Evolutionary conservation across 352 stramenopile species (phyloP).

Genomic region (Phytophthora agathidicida): DNA sequence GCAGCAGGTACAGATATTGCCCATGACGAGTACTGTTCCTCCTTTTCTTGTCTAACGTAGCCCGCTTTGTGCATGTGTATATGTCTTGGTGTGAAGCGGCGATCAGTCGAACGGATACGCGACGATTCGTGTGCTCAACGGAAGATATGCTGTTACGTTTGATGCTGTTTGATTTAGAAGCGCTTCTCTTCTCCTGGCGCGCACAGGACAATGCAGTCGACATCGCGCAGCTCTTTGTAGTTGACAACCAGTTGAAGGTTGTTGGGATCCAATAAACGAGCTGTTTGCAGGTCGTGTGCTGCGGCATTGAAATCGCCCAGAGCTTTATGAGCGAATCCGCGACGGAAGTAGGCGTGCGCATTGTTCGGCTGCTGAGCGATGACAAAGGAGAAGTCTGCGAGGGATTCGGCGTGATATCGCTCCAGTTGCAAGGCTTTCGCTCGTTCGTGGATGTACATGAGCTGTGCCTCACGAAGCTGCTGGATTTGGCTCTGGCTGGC

Average conservation of each 20-base stretch:
- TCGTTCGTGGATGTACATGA: constrained; percentile 73
- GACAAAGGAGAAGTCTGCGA: constrained; percentile 79
- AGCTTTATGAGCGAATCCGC: constrained; percentile 73
- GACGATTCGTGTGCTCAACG: too few species aligned
- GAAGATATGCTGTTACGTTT: too few species aligned
- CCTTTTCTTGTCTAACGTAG: neutral
- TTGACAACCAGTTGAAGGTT: constrained; percentile 81
- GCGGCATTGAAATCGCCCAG: constrained; percentile 62
- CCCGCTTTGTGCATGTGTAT: neutral
- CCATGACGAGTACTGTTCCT: constrained; percentile 17
- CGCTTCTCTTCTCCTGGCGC: constrained; percentile 64
- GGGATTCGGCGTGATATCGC: constrained; percentile 64
- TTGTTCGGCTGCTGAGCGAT: constrained; percentile 78
- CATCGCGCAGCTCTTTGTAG: constrained; percentile 77
- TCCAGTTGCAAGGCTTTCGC: constrained; percentile 84
- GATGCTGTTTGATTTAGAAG: constrained; percentile 23
- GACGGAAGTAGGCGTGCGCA: constrained; percentile 83
- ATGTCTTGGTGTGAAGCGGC: too few species aligned
- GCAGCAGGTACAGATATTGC: constrained; percentile 37
- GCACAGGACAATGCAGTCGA: constrained; percentile 76
- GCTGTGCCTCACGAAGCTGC: constrained; percentile 29
- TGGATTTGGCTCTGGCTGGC: constrained; percentile 26
- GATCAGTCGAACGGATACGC: too few species aligned
- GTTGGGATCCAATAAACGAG: constrained; percentile 62
- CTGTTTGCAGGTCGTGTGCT: constrained; percentile 73